A percentile compares a stretch with the other conserved stretches of the same genome.
phyloP scores from a whole-genome alignment of 1,139 yeast genomes.

The Geotrichum klebahnii region DNA sequence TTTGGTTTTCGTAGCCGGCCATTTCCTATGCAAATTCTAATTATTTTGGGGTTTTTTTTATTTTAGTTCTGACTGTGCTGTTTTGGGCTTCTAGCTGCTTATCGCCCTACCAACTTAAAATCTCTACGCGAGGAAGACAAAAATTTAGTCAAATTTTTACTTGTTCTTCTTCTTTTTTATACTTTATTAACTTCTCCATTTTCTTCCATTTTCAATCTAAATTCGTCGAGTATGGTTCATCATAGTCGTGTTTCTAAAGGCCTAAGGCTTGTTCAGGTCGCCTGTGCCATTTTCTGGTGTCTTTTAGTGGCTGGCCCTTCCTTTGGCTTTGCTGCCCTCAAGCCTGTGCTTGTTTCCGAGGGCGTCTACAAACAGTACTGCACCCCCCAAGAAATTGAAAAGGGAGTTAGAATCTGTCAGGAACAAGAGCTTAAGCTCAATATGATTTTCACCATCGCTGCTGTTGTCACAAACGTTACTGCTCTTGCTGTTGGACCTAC shows the following conservation, averaged over 20 bases:
- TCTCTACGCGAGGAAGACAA: no score
- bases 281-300: constrained; percentile 82
- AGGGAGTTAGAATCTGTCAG: constrained; percentile 46
- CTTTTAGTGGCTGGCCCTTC: constrained; percentile 87
- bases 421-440: constrained; percentile 79
- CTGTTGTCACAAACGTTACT: constrained; percentile 79
- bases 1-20: no score
- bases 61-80: no score
- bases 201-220: not conserved
- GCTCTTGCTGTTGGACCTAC: constrained; percentile 79
- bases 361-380: constrained; percentile 72
- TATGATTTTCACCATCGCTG: constrained; percentile 77
- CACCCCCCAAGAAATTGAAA: constrained; percentile 32
- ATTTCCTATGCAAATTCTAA: no score
- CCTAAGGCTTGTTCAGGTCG: constrained; percentile 47
- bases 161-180: not conserved
- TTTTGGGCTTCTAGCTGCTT: no score
- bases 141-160: not conserved
- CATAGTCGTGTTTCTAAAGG: constrained; percentile 19
- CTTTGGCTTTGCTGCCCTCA: constrained; percentile 87
- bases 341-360: constrained; percentile 71
- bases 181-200: not conserved
- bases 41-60: no score
- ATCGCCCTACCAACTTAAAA: no score
- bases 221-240: constrained; percentile 14